Conservation (phyloP, 345 rosid species). For the Pseudoturritis turrita region DNA sequence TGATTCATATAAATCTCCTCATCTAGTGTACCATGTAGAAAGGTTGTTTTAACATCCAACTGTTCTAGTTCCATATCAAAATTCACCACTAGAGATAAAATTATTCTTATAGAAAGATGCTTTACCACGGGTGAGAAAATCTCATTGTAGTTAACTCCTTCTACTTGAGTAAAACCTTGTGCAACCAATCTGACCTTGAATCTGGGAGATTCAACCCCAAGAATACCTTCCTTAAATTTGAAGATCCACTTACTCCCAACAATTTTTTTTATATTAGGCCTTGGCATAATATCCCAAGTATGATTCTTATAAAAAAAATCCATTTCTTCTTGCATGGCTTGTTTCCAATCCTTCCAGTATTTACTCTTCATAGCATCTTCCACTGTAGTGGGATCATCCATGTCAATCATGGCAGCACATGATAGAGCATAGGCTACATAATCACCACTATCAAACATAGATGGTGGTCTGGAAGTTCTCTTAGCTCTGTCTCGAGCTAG, state of each 20-base stretch:
- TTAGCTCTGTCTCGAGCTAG: too few species aligned
- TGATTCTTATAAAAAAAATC: neutral
- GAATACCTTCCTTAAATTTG: neutral
- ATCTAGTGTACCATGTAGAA: neutral
- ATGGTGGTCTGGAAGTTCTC: too few species aligned
- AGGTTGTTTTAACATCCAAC: neutral
- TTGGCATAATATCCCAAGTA: too few species aligned
- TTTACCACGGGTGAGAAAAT: neutral
- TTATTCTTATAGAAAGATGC: too few species aligned
- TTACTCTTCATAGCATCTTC: neutral
- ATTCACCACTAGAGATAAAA: neutral
- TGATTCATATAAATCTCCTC: neutral
- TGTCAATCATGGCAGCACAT: too few species aligned
- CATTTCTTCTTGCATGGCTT: neutral
- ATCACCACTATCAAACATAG: too few species aligned
- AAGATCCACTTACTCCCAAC: neutral
- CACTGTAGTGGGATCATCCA: too few species aligned
- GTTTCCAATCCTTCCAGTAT: neutral
- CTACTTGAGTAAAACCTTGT: neutral
- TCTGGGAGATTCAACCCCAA: neutral
- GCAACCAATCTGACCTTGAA: neutral
- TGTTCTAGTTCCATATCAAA: neutral
- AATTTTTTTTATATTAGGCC: too few species aligned
- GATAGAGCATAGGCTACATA: too few species aligned
- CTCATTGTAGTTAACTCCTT: neutral